Base-by-base conservation (phyloP, 1,284 basidiomycete species). In the Ganoderma multipileum region DNA sequence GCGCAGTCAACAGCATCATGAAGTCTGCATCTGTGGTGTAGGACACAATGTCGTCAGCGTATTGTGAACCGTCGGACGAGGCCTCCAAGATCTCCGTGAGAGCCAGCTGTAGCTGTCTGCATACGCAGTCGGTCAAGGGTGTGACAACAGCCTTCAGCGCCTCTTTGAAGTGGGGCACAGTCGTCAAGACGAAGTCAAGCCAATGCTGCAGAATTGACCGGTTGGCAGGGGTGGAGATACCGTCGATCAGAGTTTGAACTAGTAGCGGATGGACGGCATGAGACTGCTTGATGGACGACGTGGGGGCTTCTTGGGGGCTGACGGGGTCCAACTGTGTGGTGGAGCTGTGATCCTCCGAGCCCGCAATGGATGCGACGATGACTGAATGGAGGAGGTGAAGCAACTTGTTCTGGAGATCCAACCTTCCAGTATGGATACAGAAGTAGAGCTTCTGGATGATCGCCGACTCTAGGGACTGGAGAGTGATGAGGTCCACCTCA, bases 151-250 rank as follows among this genome's bases (percentile, higher is more conserved):
- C 81, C 54, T 89, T 87, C 8, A 95, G 82, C 28, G 87, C 83
- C 55, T 90, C 89, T 69, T 94, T 92, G 75, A 95, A 94, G 73
- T 94, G 91, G 0, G 95, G 91, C 9, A 97, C 83, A 0, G 95
- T 94, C 91, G 95, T 95, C 64, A 98, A 86, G 67, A 98, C 86
- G 78, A 99, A 99, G 79, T 99, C 97, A 28, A 98, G 86, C 97
- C 97, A 99, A 77, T 98, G 95, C 76, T 97, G 95, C 16, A 98
- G 81, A 28, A 97, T 86, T 1, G 94, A 86, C 26, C 91, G 89
- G 79, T 97, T 97, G 28, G 86, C 82, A 6, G 85, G 82, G 5
- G 84, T 79, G 5, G 90, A 84, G 54, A 99, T 89, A 0, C 95
- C 97, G 75, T 96, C 93, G 20, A 93, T 84, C 26, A 99, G 83